Evolutionary conservation across 306 rosid species (phyloP).

Genomic region (Betula pendula): DNA sequence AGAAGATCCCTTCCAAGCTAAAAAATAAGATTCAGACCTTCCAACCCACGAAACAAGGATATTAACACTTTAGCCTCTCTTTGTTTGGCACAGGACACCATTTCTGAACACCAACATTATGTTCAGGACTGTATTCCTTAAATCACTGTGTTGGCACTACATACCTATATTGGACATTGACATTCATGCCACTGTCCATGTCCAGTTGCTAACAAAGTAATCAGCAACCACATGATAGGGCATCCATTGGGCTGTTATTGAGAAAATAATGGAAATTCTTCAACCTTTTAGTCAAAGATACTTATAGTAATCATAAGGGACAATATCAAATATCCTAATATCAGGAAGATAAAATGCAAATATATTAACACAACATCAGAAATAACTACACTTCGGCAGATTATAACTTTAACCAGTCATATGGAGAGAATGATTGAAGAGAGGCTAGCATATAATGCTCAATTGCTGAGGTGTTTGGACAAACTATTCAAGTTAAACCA

Average conservation of each 20-base stretch:
- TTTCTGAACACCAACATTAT: not conserved
- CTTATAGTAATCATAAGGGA: not conserved
- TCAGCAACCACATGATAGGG: not conserved
- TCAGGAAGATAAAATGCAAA: not conserved
- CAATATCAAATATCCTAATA: not conserved
- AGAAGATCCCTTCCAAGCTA: conserved; percentile 36
- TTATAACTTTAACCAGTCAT: not conserved
- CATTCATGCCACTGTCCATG: not conserved
- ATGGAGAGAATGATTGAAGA: not conserved
- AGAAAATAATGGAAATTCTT: not conserved
- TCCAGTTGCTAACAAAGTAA: not conserved
- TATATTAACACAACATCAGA: not conserved
- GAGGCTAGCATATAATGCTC: not conserved
- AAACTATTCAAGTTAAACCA: not conserved
- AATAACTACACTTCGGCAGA: not conserved
- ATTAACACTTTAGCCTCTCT: conserved; percentile 1
- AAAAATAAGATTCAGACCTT: conserved; percentile 9
- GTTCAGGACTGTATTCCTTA: not conserved
- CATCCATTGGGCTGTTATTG: not conserved
- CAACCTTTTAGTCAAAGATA: not conserved
- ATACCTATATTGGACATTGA: conserved; percentile 8
- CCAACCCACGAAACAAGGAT: not conserved
- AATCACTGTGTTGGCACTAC: conserved; percentile 7
- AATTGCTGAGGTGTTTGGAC: not conserved
- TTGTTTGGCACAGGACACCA: not conserved